Evolutionary conservation across 306 rosid genomes (phyloP).

Genomic region (Mimosa bimucronata): DNA sequence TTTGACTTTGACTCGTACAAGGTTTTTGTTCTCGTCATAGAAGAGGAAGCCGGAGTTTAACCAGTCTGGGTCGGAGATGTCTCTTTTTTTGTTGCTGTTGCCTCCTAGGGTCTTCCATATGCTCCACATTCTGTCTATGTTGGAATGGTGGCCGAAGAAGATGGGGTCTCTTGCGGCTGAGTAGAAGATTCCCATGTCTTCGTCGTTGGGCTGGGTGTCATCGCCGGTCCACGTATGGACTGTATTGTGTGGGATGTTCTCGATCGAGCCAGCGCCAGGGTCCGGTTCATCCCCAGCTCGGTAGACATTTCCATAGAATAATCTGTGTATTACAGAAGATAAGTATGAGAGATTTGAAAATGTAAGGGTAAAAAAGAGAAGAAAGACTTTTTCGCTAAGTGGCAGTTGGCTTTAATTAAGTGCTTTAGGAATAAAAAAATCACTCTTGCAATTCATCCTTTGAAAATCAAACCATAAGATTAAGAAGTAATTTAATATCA

Average conservation of each 20-base stretch:
- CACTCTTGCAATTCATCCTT: too few relatives aligned
- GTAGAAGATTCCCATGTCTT: constrained; percentile 83
- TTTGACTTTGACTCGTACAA: constrained; percentile 62
- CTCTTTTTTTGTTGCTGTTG: constrained; percentile 33
- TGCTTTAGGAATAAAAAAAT: too few relatives aligned
- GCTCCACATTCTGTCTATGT: constrained; percentile 73
- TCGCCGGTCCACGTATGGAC: constrained; percentile 72
- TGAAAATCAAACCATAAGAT: too few relatives aligned
- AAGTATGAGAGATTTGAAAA: background rate
- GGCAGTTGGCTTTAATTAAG: too few relatives aligned
- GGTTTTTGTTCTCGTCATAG: constrained; percentile 70
- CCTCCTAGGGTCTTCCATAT: constrained; percentile 71
- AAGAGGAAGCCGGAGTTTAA: constrained; percentile 68
- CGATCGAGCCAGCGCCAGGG: constrained; percentile 61
- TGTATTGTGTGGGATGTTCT: constrained; percentile 63
- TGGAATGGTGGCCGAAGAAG: constrained; percentile 71
- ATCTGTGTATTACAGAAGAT: background rate
- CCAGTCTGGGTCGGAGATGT: constrained; percentile 60
- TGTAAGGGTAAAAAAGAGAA: too few relatives aligned
- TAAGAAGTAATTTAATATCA: too few relatives aligned
- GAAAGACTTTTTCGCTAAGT: too few relatives aligned
- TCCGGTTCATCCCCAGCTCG: constrained; percentile 64
- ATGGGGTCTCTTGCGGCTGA: constrained; percentile 78
- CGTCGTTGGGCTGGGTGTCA: constrained; percentile 46
- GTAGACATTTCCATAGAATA: constrained; percentile 63